Evolutionary conservation across 202 grass and related monocot genomes (phyloP), one percentile per base, ranked within the genome.

Genomic region (Cymbopogon flexuosus): DNA sequence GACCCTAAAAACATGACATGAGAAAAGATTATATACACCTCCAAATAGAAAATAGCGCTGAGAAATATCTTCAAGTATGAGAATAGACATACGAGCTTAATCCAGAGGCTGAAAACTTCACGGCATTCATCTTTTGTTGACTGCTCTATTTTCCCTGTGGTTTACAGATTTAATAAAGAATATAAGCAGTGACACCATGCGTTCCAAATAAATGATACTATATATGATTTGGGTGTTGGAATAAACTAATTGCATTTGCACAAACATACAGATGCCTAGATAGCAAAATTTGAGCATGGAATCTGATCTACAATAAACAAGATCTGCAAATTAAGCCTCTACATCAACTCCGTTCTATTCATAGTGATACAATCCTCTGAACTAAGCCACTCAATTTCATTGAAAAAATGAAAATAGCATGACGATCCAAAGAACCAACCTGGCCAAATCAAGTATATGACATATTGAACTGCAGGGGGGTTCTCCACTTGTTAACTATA

Each of bases 101-200:
- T 80, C 95, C 92, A 94, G 70, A 88, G 81, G 12, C 46, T 76
- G 15, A 90, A 93, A 83, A 98, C 90, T 66, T 98, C 95, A 49
- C 76, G 81, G 71, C 95, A 98, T 92, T 98, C 95, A 57, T 98
- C 95, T 86, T 89, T 98, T 52, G 95, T 94, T 62, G 92, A 87
- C 71, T 98, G 95, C 37, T 98, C 95, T 89, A 98, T 98, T 79
- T 89, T 98, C 81, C 95, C 95, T 98, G 75, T 6, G 94, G 82
- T 76, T 72, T 84, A 58, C n/a, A 73, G 3, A 56, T 54, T 73
- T 72, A 33, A 57, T 75, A 33, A 63, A 79, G 8, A 37, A 73
- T 81, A 69, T 72, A 76, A 83, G 33, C 62, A 72, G 35, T 10
- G 59, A 70, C 34, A 4, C 11, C 14, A 81, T 24, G 0, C 7